These are phyloP conservation scores for Trifolium subterraneum DNA, from an alignment of 306 rosid genomes.

Conservation along the genomic window DNA sequence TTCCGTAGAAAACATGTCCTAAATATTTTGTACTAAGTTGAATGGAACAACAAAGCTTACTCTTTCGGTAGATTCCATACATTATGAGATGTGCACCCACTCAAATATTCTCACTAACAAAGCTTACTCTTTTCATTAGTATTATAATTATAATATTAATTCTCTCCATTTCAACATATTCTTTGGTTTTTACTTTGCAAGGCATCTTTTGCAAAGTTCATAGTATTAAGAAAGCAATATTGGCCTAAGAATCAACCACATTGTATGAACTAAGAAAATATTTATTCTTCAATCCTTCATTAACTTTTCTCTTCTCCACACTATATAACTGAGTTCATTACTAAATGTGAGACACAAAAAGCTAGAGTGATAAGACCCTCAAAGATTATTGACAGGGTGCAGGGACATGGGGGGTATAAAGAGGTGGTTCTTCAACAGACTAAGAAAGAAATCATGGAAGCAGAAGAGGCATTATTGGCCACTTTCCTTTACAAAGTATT, in stretches of 20 bases:
- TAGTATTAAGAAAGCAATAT: constrained; percentile 5
- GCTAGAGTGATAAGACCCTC: neutral
- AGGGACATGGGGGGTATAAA: constrained; percentile 43
- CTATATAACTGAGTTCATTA: constrained; percentile 14
- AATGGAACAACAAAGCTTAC: constrained; percentile 11
- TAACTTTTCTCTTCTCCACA: constrained; percentile 4
- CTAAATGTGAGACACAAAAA: neutral
- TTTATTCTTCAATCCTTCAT: neutral
- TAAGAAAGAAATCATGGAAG: constrained; percentile 48
- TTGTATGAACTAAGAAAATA: neutral
- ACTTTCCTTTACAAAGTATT: constrained; percentile 51
- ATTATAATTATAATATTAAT: neutral
- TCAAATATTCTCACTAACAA: neutral
- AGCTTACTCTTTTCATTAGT: neutral
- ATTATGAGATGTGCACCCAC: neutral
- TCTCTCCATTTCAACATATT: constrained; percentile 7
- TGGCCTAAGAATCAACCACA: constrained; percentile 8
- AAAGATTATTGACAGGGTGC: neutral
- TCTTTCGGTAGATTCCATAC: constrained; percentile 22
- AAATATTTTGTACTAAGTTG: neutral
- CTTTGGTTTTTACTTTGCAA: neutral
- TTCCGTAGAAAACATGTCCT: neutral
- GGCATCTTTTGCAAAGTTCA: constrained; percentile 37
- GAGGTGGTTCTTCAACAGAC: constrained; percentile 61
- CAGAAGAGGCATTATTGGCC: constrained; percentile 52